phyloP scores from a whole-genome alignment of 2,329 filamentous ascomycete genomes.

The Sporothrix brasiliensis region DNA sequence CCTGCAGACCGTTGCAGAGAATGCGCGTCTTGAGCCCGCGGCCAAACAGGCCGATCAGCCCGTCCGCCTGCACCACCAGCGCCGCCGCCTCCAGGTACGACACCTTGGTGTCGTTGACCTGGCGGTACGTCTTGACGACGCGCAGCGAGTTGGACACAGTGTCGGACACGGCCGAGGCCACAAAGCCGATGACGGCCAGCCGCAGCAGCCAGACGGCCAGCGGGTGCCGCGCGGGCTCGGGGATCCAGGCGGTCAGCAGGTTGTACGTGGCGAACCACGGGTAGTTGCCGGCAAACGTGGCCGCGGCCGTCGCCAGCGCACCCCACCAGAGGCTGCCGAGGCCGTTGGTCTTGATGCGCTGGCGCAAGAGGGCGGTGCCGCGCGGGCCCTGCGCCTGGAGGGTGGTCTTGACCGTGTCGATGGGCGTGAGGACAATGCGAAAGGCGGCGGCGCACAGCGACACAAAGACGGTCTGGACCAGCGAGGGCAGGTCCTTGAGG shows the following conservation, averaged over 20 bases:
- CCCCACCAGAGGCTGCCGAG: constrained; percentile 55
- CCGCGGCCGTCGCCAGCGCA: constrained; percentile 52
- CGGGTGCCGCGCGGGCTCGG: constrained; percentile 47
- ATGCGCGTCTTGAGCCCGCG: constrained; percentile 53
- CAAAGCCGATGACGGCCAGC: constrained; percentile 50
- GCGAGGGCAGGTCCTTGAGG: constrained; percentile 48
- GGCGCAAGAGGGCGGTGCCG: constrained; percentile 49
- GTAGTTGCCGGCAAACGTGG: constrained; percentile 54
- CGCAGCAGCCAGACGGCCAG: constrained; percentile 50
- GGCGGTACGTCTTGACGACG: constrained; percentile 54
- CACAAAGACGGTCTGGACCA: constrained; percentile 52
- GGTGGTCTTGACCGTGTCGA: constrained; percentile 56
- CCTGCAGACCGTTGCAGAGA: constrained; percentile 53
- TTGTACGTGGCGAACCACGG: constrained; percentile 58
- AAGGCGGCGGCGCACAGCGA: constrained; percentile 53
- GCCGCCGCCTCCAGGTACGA: constrained; percentile 52
- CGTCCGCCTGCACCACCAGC: constrained; percentile 48
- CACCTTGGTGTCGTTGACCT: constrained; percentile 53
- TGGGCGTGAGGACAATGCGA: constrained; percentile 52
- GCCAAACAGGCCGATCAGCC: constrained; percentile 49
- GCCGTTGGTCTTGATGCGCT: constrained; percentile 50
- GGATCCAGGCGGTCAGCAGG: constrained; percentile 46
- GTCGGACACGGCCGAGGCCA: constrained; percentile 51
- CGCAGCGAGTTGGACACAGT: constrained; percentile 52
- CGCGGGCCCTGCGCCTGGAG: constrained; percentile 52